phyloP scores from a whole-genome alignment of 257 asterid species.

The Solanum chiquidenum region DNA sequence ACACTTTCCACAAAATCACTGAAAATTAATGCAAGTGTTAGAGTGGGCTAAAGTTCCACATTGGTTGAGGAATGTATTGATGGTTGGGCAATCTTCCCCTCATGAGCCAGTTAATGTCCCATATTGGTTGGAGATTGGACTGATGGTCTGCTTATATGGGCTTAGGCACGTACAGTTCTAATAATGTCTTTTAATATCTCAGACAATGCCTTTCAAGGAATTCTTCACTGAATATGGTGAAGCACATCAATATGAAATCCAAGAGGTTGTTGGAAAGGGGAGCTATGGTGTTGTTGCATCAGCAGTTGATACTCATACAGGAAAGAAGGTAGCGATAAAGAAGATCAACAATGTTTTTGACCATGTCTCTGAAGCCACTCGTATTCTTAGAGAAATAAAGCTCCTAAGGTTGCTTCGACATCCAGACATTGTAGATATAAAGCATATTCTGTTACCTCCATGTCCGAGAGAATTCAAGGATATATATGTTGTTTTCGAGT shows the following conservation, averaged over 20 bases:
- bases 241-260: constrained; percentile 76
- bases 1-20: too few relatives aligned
- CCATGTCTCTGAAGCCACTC: constrained; percentile 95
- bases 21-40: not conserved
- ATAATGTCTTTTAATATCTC: constrained; percentile 1
- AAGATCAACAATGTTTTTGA: constrained; percentile 76
- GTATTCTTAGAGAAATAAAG: constrained; percentile 92
- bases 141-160: too few relatives aligned
- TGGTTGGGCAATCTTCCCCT: not conserved
- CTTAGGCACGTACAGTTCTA: not conserved
- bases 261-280: constrained; percentile 97
- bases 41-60: not conserved
- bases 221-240: constrained; percentile 97
- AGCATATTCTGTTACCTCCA: constrained; percentile 89
- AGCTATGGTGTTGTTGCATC: constrained; percentile 97
- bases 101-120: too few relatives aligned
- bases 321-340: constrained; percentile 90
- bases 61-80: not conserved
- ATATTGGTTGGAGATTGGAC: too few relatives aligned
- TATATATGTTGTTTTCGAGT: constrained; percentile 87
- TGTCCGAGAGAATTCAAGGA: constrained; percentile 92
- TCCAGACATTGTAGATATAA: constrained; percentile 89
- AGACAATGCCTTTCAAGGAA: constrained; percentile 70
- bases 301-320: constrained; percentile 93
- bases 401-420: constrained; percentile 83